Percentiles rank a stretch among this genome's conserved stretches.
These are phyloP conservation scores for Claviceps sp. DNA, from an alignment of 2,329 filamentous ascomycete species.

Conservation along the genomic window DNA sequence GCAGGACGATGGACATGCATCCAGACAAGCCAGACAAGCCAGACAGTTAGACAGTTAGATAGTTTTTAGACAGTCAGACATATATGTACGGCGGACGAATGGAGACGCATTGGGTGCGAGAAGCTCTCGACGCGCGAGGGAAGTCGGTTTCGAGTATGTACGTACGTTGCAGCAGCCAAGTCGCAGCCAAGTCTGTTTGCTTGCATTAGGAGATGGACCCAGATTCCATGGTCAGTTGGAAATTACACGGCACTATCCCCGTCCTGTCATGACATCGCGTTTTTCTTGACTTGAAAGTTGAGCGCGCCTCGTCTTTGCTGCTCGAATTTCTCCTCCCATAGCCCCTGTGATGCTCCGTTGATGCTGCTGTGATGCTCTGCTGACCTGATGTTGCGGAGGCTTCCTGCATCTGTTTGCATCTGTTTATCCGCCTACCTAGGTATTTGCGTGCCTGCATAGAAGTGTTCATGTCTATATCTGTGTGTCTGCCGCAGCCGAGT, in stretches of 20 bases:
- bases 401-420: too few species aligned
- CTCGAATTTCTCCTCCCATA: background rate
- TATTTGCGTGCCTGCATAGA: background rate
- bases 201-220: background rate
- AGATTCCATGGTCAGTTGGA: background rate
- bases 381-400: too few species aligned
- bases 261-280: background rate
- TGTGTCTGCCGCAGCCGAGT: background rate
- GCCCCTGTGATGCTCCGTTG: background rate
- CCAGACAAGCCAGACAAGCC: too few species aligned
- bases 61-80: background rate
- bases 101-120: background rate
- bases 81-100: background rate
- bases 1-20: background rate
- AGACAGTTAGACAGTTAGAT: background rate
- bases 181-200: background rate
- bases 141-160: background rate
- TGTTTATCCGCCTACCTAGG: background rate
- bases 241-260: background rate
- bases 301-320: background rate
- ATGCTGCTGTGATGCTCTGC: too few species aligned
- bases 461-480: background rate
- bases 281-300: background rate
- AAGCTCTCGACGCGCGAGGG: background rate
- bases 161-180: background rate